A percentile compares a stretch with the other conserved stretches of the same genome.
phyloP scores from a whole-genome alignment of 129 eudicot genomes.

The Chrysanthemum lavandulifolium region DNA sequence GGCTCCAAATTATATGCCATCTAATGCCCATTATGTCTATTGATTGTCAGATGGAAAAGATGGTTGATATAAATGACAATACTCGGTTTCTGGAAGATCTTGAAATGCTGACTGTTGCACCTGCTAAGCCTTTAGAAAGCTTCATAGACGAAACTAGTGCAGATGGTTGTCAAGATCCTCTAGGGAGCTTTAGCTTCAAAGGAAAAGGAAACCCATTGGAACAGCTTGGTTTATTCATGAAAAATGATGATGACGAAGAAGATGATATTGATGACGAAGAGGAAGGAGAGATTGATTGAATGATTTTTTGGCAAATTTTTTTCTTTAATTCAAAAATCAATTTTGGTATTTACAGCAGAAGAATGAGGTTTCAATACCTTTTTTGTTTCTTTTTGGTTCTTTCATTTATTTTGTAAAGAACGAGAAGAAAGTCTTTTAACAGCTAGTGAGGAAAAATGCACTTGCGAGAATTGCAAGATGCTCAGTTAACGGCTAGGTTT shows the following conservation, averaged over 20 bases:
- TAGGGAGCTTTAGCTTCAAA: conserved; percentile 71
- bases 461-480: conserved; percentile 10
- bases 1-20: not conserved
- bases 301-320: not conserved
- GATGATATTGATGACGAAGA: conserved; percentile 59
- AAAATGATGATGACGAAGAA: conserved; percentile 76
- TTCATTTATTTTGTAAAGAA: conserved; percentile 4
- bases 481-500: not conserved
- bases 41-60: conserved; percentile 78
- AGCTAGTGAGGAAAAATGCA: conserved; percentile 19
- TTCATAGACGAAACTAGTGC: conserved; percentile 54
- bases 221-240: conserved; percentile 88
- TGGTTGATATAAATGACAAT: conserved; percentile 79
- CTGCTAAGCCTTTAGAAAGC: conserved; percentile 49
- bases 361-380: not conserved
- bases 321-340: not conserved
- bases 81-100: conserved; percentile 67
- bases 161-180: conserved; percentile 38
- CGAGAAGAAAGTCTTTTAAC: conserved; percentile 10
- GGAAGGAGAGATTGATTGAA: conserved; percentile 82
- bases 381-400: not conserved
- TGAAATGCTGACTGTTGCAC: conserved; percentile 69
- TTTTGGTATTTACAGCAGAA: not conserved
- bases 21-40: not conserved
- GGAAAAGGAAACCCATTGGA: conserved; percentile 79